Conservation (phyloP, 2,329 filamentous ascomycete genomes). For the Trichothecium sympodiale region DNA sequence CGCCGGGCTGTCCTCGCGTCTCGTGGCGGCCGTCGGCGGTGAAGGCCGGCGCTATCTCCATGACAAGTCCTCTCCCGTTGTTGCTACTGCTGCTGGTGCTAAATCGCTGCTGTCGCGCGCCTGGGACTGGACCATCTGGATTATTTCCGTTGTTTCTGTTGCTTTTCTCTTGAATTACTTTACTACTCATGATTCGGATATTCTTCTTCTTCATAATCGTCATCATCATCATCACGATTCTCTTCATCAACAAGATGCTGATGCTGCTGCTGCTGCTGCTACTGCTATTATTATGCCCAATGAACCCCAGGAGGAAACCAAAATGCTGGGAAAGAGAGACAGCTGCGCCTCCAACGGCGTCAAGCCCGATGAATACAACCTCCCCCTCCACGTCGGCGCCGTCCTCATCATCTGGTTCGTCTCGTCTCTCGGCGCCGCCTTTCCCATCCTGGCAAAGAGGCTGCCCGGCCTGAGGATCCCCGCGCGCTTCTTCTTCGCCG, state of each 20-base stretch:
- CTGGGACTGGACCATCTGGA: slow-evolving; percentile 30
- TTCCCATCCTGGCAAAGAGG: slow-evolving; percentile 42
- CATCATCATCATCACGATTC: too few relatives aligned
- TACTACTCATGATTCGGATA: slow-evolving; percentile 6
- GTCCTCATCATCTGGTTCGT: slow-evolving; percentile 37
- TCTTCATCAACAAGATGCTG: not conserved
- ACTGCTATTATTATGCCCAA: not conserved
- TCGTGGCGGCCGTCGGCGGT: slow-evolving; percentile 23
- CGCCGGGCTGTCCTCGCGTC: slow-evolving; percentile 19
- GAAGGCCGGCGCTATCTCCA: slow-evolving; percentile 24
- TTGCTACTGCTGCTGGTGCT: too few relatives aligned
- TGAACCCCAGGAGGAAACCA: slow-evolving; percentile 1
- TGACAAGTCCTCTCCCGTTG: slow-evolving; percentile 17
- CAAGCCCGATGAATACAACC: slow-evolving; percentile 35
- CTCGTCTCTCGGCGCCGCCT: slow-evolving; percentile 36
- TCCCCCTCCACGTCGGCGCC: slow-evolving; percentile 45
- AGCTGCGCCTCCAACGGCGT: slow-evolving; percentile 18
- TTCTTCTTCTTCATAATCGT: too few relatives aligned
- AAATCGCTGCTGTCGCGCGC: slow-evolving; percentile 17
- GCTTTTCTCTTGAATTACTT: slow-evolving; percentile 17
- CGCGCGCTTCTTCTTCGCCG: slow-evolving; percentile 41
- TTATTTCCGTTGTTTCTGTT: slow-evolving; percentile 27
- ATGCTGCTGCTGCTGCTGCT: not conserved
- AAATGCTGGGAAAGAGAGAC: slow-evolving; percentile 12
- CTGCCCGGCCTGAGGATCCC: slow-evolving; percentile 44